Conservation (phyloP, 805 yeast species). For the Pichia pseudocactophila region DNA sequence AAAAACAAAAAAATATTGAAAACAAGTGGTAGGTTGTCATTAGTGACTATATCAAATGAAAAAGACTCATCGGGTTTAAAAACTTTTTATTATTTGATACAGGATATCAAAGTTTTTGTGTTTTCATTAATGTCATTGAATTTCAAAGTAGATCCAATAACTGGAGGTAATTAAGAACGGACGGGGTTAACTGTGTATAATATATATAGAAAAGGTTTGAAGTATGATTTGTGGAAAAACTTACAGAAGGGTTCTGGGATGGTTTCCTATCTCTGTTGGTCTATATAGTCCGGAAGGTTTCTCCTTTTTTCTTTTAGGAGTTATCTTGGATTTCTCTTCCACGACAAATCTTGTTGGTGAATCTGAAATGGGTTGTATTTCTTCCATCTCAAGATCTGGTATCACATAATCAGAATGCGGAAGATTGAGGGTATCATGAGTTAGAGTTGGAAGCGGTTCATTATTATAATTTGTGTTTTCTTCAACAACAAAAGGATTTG, state of each 20-base stretch:
- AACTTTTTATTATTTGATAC: constrained; percentile 35
- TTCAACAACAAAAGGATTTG: not conserved
- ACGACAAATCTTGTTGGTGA: not conserved
- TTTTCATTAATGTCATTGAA: constrained; percentile 29
- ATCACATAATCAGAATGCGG: no score
- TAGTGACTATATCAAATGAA: not conserved
- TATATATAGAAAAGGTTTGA: not conserved
- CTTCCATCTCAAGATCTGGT: no score
- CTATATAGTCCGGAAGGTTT: not conserved
- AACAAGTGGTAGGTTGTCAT: constrained; percentile 25
- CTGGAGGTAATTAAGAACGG: not conserved
- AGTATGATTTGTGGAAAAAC: no score
- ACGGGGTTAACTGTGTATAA: no score
- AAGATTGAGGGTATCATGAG: not conserved
- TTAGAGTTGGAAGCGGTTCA: not conserved
- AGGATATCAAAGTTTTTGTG: constrained; percentile 34
- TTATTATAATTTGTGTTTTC: not conserved
- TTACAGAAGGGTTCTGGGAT: constrained; percentile 1
- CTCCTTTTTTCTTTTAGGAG: no score
- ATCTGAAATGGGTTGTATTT: no score
- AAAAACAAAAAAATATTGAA: constrained; percentile 27
- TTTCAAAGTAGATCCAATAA: constrained; percentile 6
- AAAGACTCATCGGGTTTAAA: constrained; percentile 37
- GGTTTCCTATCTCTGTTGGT: constrained; percentile 2
- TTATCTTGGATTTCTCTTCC: not conserved